Evolutionary conservation across 2,329 filamentous ascomycete genomes (phyloP), one percentile per base, ranked within the genome.

Genomic region (Geosmithia putterillii): DNA sequence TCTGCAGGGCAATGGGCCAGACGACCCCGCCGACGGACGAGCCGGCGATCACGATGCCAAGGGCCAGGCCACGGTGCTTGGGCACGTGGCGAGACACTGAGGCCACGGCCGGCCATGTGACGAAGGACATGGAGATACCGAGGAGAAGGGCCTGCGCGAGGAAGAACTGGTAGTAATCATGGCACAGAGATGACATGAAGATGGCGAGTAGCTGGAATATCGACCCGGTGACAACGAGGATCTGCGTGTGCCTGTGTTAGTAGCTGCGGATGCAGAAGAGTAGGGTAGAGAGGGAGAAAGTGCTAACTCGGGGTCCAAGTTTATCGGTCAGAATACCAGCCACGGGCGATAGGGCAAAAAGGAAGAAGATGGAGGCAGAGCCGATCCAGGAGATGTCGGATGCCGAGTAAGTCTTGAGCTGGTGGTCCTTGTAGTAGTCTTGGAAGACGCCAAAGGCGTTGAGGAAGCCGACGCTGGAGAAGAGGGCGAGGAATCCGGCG

Each of bases 11-110:
- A 10, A 71, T 64, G 0, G 74, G 73, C 36, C 74, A 68, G 20
- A 77, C 56, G 34, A 79, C 57, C 8, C 71, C 74, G 3, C 74
- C 74, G 4, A 75, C 51, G 2, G 67, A 70, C 0, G 66, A 70
- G 0, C 71, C 73, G 0, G 66, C 54, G 1, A 69, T 55, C 1
- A 41, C 61, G 2, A 74, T 28, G 3, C 71, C 73, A 28, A 73
- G 49, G 0, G 72, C 71, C 0, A 62, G 57, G 0, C 58, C 68
- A n/a, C 68, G 58, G 35, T 65, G 67, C 45, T 63, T 65, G 32
- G 64, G 58, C 47, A 76, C 76, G 47, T 63, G 70, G 19, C 69
- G 67, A 2, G 64, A 61, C 0, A 71, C 57, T 0, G 65, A 60
- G 0, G 66, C 63, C 23, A 74, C 55, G 0, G 67, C 61, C 0